phyloP scores from a whole-genome alignment of 2,329 filamentous ascomycete genomes.

The Byssochlamys sp. region DNA sequence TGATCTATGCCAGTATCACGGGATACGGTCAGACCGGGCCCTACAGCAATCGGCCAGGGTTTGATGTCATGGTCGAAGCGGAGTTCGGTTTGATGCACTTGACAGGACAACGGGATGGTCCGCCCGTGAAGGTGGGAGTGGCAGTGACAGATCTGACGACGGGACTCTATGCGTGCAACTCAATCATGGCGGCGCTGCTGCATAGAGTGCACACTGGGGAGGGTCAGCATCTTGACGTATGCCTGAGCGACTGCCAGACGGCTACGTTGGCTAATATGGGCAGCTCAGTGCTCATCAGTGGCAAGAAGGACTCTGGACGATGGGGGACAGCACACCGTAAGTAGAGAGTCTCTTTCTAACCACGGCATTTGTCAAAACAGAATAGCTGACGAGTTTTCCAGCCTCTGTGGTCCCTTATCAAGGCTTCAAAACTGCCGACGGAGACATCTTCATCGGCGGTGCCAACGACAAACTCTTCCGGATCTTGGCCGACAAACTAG shows the following conservation, averaged over 20 bases:
- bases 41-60: conserved; percentile 76
- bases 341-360: background rate
- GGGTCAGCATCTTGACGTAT: conserved; percentile 60
- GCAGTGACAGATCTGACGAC: conserved; percentile 94
- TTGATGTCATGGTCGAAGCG: conserved; percentile 98
- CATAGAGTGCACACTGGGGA: conserved; percentile 52
- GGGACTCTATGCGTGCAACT: conserved; percentile 86
- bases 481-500: conserved; percentile 53
- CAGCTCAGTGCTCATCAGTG: conserved; percentile 31
- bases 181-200: conserved; percentile 88
- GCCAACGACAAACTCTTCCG: conserved; percentile 64
- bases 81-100: conserved; percentile 99
- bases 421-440: conserved; percentile 56
- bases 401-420: conserved; percentile 38
- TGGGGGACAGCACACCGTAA: conserved; percentile 40
- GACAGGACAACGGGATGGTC: conserved; percentile 75
- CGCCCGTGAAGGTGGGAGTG: conserved; percentile 93
- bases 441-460: conserved; percentile 60
- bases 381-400: background rate
- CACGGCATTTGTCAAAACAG: too few species aligned
- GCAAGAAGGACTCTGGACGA: conserved; percentile 43
- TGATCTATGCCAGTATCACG: conserved; percentile 94
- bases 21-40: conserved; percentile 94
- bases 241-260: conserved; percentile 13
- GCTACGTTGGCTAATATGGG: conserved; percentile 36